These are phyloP conservation scores for Zymoseptoria crescenta DNA, from an alignment of 2,329 filamentous ascomycete genomes.

Conservation along the genomic window DNA sequence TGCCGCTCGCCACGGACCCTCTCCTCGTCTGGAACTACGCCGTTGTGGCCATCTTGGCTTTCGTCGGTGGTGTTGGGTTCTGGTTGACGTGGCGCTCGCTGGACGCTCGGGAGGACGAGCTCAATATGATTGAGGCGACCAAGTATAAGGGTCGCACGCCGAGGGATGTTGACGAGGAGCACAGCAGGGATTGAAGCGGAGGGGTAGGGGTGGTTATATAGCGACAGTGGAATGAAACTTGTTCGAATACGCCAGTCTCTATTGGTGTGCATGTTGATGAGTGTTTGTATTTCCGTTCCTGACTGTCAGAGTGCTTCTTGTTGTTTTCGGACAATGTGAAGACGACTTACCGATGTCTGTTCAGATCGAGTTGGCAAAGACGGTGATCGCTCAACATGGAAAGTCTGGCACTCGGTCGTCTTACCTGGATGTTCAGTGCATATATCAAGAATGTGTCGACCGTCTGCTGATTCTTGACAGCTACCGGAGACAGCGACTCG, in stretches of 20 bases:
- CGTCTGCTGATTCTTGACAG: neutral
- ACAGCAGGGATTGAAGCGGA: neutral
- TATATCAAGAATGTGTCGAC: neutral
- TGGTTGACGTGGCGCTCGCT: slow-evolving; percentile 61
- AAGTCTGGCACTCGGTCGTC: slow-evolving; percentile 4
- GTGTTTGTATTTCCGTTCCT: too few relatives aligned
- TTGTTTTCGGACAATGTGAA: neutral
- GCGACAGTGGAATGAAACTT: neutral
- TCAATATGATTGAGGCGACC: slow-evolving; percentile 51
- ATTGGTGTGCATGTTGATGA: too few relatives aligned
- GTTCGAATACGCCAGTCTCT: neutral
- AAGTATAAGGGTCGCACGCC: slow-evolving; percentile 18
- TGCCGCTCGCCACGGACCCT: slow-evolving; percentile 54
- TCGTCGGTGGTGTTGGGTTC: slow-evolving; percentile 56
- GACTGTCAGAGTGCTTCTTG: too few relatives aligned
- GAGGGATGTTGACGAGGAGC: neutral
- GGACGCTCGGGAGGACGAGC: slow-evolving; percentile 59
- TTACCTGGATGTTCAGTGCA: slow-evolving; percentile 2
- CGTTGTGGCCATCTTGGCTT: slow-evolving; percentile 53
- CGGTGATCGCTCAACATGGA: neutral
- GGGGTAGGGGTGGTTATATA: neutral
- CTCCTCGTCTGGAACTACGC: slow-evolving; percentile 63
- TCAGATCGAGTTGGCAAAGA: slow-evolving; percentile 6
- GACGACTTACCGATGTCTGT: neutral
- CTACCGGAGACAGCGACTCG: neutral